A percentile compares a stretch with the other conserved stretches of the same genome.
phyloP scores from a whole-genome alignment of 2,329 filamentous ascomycete species.

The Sordariomycetes sp. region DNA sequence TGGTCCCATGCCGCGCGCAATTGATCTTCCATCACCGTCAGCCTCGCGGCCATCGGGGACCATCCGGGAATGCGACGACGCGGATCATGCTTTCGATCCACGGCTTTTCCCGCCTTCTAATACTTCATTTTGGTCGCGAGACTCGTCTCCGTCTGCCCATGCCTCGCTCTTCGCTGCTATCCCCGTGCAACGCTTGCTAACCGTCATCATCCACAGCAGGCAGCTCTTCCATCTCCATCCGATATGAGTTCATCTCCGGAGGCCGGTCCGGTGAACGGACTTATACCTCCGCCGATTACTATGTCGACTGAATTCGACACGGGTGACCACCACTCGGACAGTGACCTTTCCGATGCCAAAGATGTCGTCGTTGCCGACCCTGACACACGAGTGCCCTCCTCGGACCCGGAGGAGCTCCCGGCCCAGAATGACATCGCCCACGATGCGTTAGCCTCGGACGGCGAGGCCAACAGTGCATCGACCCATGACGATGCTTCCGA shows the following conservation, averaged over 20 bases:
- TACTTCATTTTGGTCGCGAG: constrained; percentile 1
- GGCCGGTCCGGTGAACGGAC: constrained; percentile 52
- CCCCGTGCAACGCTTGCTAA: not conserved
- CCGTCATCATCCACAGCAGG: constrained; percentile 20
- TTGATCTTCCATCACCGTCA: constrained; percentile 29
- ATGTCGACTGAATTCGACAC: constrained; percentile 6
- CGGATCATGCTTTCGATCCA: constrained; percentile 17
- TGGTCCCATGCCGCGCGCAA: constrained; percentile 15
- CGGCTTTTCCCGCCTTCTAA: constrained; percentile 8
- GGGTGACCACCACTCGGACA: constrained; percentile 44
- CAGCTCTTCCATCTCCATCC: constrained; percentile 39
- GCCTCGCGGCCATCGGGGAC: constrained; percentile 33
- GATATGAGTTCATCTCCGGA: constrained; percentile 51
- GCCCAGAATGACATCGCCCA: constrained; percentile 18
- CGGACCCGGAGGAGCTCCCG: constrained; percentile 26
- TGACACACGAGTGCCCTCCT: constrained; percentile 26
- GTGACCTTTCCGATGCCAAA: constrained; percentile 62
- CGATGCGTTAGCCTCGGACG: constrained; percentile 23
- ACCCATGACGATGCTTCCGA: constrained; percentile 45
- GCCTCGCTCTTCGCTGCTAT: not conserved
- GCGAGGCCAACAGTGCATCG: constrained; percentile 27
- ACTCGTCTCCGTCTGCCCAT: not conserved
- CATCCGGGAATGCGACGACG: constrained; percentile 28
- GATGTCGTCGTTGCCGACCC: constrained; percentile 29
- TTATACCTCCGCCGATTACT: constrained; percentile 31